Conservation (phyloP, 371 early-diverging fungal genomes). For the Mortierella sp. region DNA sequence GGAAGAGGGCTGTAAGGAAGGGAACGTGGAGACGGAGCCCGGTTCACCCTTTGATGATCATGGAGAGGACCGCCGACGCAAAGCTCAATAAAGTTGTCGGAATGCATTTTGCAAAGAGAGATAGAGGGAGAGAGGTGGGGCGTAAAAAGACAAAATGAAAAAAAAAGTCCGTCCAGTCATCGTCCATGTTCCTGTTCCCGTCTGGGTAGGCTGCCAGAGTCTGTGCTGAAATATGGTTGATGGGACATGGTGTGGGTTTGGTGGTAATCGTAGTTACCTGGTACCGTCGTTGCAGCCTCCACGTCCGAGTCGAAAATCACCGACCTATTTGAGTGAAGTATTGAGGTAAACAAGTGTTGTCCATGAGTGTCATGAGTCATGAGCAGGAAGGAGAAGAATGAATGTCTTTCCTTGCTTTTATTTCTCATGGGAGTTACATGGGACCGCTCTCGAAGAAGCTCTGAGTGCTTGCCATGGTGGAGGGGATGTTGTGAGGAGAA, state of each 20-base stretch:
- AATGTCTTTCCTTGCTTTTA: not conserved
- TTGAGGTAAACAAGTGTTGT: too few species aligned
- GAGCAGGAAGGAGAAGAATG: not conserved
- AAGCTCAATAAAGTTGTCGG: not conserved
- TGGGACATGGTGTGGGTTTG: not conserved
- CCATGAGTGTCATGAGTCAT: not conserved
- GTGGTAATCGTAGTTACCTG: not conserved
- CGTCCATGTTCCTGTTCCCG: not conserved
- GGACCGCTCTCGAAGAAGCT: constrained; percentile 22
- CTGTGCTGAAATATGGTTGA: not conserved
- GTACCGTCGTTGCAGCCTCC: not conserved
- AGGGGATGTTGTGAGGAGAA: not conserved
- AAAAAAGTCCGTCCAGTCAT: not conserved
- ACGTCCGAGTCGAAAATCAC: not conserved
- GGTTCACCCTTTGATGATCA: not conserved
- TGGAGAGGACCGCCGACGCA: not conserved
- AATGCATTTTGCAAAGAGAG: not conserved
- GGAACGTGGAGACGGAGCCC: too few species aligned
- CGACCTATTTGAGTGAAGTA: not conserved
- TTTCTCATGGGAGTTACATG: constrained; percentile 14
- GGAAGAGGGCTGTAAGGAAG: not conserved
- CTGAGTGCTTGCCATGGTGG: constrained; percentile 29
- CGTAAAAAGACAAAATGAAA: too few species aligned
- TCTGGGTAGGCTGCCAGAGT: not conserved
- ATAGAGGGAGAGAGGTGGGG: too few species aligned